Percentiles rank a stretch among this genome's conserved stretches.
phyloP scores from a whole-genome alignment of 495 filamentous ascomycete genomes.

The Xylaria nigripes region DNA sequence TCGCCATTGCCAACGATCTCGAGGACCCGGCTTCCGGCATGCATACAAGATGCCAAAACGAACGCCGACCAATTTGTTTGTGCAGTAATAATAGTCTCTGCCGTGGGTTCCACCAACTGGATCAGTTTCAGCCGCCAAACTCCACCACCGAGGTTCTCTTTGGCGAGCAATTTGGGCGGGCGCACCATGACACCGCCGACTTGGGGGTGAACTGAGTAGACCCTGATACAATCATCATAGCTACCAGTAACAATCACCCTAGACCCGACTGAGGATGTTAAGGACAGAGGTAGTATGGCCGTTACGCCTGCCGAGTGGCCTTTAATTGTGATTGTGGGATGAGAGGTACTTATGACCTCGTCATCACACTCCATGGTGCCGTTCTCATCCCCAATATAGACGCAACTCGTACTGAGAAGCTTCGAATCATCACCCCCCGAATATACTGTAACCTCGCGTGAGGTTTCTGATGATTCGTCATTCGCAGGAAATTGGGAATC shows the following conservation, averaged over 20 bases:
- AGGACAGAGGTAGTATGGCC: conserved; percentile 62
- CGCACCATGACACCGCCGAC: conserved; percentile 6
- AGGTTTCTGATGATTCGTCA: not conserved
- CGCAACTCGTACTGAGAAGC: conserved; percentile 30
- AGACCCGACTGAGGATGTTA: conserved; percentile 27
- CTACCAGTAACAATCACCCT: conserved; percentile 73
- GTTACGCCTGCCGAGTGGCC: conserved; percentile 81
- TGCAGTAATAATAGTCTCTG: not conserved
- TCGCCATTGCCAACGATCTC: conserved; percentile 34
- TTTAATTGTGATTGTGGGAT: conserved; percentile 32
- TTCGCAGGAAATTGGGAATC: not conserved
- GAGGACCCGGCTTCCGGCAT: conserved; percentile 69
- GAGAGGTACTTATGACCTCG: conserved; percentile 28
- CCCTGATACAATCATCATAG: conserved; percentile 79
- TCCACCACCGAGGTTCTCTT: conserved; percentile 68
- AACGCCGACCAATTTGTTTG: conserved; percentile 30
- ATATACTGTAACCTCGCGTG: conserved; percentile 31
- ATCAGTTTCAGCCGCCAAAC: conserved; percentile 81
- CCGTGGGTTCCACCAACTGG: conserved; percentile 35
- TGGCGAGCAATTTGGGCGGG: conserved; percentile 48
- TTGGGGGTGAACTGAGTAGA: conserved; percentile 37
- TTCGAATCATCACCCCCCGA: conserved; percentile 65
- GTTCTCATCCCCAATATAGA: conserved; percentile 3
- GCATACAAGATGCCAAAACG: conserved; percentile 89
- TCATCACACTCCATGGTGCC: not conserved